Base-by-base conservation (phyloP, 768 basidiomycete genomes). In the Rossbeevera mucosa region DNA sequence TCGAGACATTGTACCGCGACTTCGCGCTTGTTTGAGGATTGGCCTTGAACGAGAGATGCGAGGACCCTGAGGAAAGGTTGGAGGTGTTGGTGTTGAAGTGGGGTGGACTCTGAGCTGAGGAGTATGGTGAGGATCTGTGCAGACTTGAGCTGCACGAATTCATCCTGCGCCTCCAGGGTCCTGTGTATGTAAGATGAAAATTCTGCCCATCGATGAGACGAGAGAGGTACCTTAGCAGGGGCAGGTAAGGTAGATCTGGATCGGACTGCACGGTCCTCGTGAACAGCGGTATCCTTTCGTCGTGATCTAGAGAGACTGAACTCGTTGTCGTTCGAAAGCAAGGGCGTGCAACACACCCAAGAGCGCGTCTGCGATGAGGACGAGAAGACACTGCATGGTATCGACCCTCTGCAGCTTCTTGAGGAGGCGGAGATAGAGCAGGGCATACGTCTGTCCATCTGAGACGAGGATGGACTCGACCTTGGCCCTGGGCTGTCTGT, bases 131-230 rank as follows among this genome's bases (percentile, higher is more conserved):
- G 74, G 57, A 98, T 88, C 63, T 95, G 89, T 0, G 88, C 79
- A 11, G 88, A 78, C 65, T 94, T 96, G 52, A 97, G 77, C 63
- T 94, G 91, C n/a, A 91, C 85, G 59, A 96, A 97, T 65, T 98
- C 94, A 66, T 98, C 96, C 59, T 85, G 86, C 12, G 86, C 81
- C 33, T 90, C 86, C 44, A 96, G 73, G 29, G 85, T 82, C 60
- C 91, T 95, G 58, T 95, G 58, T 24, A 49, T 31, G 44, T 28
- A 40, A 28, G 24, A 28, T 51, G 21, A 69, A 69, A 30, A n/a
- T 38, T 18, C n/a, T 43, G 4, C 24, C 24, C 22, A 47, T 21
- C 11, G 44, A 31, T 48, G 14, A 24, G 46, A 31, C 20, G 22
- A n/a, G 20, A 41, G 9, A 21, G 30, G 45, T 63, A 89, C 92